These are phyloP conservation scores for Xanthoconium stramineum DNA, from an alignment of 768 basidiomycete genomes.

Conservation along the genomic window DNA sequence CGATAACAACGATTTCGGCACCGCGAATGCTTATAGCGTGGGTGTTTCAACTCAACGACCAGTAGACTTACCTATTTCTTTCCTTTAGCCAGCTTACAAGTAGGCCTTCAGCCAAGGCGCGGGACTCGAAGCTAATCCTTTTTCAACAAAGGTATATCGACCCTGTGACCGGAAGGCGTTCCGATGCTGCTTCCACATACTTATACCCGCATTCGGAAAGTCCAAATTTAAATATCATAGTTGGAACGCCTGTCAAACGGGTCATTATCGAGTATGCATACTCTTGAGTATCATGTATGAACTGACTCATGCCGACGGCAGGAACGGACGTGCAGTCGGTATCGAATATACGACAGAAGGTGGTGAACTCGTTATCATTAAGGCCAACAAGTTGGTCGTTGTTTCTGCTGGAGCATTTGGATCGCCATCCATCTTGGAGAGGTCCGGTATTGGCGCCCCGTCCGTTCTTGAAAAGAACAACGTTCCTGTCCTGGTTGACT, in stretches of 20 bases:
- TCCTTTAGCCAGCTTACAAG: conserved; percentile 17
- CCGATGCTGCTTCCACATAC: conserved; percentile 4
- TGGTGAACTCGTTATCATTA: not conserved
- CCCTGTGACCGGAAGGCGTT: conserved; percentile 5
- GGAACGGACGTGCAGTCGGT: not conserved
- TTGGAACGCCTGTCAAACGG: conserved; percentile 1
- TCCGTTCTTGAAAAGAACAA: not conserved
- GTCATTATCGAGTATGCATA: not conserved
- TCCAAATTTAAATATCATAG: not conserved
- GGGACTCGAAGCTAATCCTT: too few relatives aligned
- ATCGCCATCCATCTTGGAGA: conserved; percentile 5
- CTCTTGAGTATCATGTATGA: not conserved
- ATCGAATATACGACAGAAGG: not conserved
- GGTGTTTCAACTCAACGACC: conserved; percentile 5
- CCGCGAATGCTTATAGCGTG: conserved; percentile 22
- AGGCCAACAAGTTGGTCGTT: not conserved
- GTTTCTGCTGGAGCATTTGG: conserved; percentile 2
- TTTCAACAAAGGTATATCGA: not conserved
- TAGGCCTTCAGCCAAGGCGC: not conserved
- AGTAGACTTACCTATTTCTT: too few relatives aligned
- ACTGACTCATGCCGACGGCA: not conserved
- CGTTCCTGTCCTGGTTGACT: not conserved
- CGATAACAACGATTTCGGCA: conserved; percentile 47
- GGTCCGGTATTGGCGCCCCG: conserved; percentile 4
- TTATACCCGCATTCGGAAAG: not conserved